These are phyloP conservation scores for Pseudogymnoascus verrucosus DNA, from an alignment of 2,329 filamentous ascomycete genomes.

Conservation along the genomic window DNA sequence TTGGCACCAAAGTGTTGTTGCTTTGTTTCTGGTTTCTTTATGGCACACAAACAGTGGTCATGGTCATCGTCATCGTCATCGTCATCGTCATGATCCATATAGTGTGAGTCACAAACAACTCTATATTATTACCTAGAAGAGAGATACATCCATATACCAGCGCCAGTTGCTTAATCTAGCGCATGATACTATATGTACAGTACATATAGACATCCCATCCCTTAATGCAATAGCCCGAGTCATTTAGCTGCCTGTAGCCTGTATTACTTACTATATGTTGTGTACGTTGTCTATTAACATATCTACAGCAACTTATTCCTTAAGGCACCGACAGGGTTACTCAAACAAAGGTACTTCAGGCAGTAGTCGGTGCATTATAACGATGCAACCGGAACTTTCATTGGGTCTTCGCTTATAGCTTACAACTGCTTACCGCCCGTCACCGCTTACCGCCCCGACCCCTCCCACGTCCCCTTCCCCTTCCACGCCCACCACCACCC, in stretches of 20 bases:
- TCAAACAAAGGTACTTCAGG: neutral
- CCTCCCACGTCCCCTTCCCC: slow-evolving; percentile 20
- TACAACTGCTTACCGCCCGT: neutral
- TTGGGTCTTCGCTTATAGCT: neutral
- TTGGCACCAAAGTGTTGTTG: neutral
- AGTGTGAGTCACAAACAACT: neutral
- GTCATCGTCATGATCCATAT: neutral
- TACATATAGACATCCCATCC: neutral
- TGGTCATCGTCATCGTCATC: neutral
- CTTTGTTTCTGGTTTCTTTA: neutral
- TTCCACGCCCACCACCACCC: slow-evolving; percentile 19
- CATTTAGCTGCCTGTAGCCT: neutral
- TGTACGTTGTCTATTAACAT: neutral
- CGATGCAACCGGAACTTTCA: neutral
- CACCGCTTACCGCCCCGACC: slow-evolving; percentile 36
- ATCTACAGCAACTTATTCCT: neutral
- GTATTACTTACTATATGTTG: neutral
- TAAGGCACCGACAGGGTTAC: neutral
- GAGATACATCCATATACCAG: neutral
- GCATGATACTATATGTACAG: neutral
- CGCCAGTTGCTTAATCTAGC: neutral
- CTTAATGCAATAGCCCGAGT: neutral
- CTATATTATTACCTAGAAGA: neutral
- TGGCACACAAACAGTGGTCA: neutral
- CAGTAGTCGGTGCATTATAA: neutral